Evolutionary conservation across 2,329 filamentous ascomycete species (phyloP).

Genomic region (Claviceps sp.): DNA sequence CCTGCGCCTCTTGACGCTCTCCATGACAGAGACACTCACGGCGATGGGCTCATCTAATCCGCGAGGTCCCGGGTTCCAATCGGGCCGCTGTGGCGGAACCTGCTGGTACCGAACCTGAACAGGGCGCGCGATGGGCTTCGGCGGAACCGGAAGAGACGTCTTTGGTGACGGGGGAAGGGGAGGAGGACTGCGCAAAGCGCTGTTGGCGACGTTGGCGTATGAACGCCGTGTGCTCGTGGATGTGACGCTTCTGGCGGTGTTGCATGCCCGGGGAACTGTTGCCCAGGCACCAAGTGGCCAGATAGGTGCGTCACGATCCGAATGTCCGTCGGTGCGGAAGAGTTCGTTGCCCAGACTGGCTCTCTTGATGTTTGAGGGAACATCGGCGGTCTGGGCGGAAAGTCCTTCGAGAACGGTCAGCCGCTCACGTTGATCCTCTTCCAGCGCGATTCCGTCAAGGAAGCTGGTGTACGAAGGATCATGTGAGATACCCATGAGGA

Average conservation of each 20-base stretch:
- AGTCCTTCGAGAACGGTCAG: slow-evolving; percentile 42
- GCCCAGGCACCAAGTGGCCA: slow-evolving; percentile 9
- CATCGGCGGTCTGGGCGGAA: slow-evolving; percentile 32
- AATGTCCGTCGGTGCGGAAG: slow-evolving; percentile 41
- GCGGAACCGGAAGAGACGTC: slow-evolving; percentile 25
- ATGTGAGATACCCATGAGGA: slow-evolving; percentile 49
- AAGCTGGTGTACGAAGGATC: slow-evolving; percentile 48
- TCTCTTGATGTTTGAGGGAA: slow-evolving; percentile 31
- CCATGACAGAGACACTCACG: slow-evolving; percentile 32
- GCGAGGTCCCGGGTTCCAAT: slow-evolving; percentile 41
- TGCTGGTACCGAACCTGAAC: slow-evolving; percentile 10
- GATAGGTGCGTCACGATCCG: slow-evolving; percentile 14
- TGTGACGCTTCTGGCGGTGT: slow-evolving; percentile 7
- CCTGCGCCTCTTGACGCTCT: slow-evolving; percentile 42
- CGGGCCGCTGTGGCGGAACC: slow-evolving; percentile 16
- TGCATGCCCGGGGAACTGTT: slow-evolving; percentile 5
- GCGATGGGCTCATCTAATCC: slow-evolving; percentile 40
- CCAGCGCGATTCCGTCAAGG: slow-evolving; percentile 38
- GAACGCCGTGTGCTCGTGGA: slow-evolving; percentile 13
- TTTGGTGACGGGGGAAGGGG: slow-evolving; percentile 27
- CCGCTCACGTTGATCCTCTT: slow-evolving; percentile 27
- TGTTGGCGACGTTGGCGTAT: slow-evolving; percentile 27
- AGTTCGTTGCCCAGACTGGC: slow-evolving; percentile 31
- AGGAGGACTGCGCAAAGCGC: slow-evolving; percentile 19
- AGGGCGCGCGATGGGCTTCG: slow-evolving; percentile 9